Base-by-base conservation (phyloP, 2,329 filamentous ascomycete species). In the Raffaelea arxii region DNA sequence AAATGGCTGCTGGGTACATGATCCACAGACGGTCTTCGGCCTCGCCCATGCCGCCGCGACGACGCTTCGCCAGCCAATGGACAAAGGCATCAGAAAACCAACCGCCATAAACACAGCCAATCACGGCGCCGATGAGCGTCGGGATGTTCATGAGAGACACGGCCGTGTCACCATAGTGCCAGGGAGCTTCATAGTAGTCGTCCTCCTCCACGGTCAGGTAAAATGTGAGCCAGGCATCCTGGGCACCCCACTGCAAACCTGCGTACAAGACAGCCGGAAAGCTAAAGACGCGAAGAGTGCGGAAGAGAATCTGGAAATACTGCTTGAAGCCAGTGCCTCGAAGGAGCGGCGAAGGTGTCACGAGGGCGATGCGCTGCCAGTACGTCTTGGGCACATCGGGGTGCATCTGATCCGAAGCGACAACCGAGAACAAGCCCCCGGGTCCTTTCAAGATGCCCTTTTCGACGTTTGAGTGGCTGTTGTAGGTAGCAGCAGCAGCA, bases 121-220 rank as follows among this genome's bases (percentile, higher is more conserved):
- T 41, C 27, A 46, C 38, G 22, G 44, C 44, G 22, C 44, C 44
- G 22, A 46, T 46, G 27, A 46, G 44, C 3, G 44, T 46, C 10
- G 44, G 44, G 16, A 46, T 46, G 44, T 46, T 46, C 44, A 46
- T 46, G 4, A 46, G 44, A 16, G 44, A 41, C 16, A 46, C 44
- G 11, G 44, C 44, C 10, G 44, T 41, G 38, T 46, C 44, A 18
- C 44, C 27, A n/a, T 46, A 46, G 44, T 46, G 18, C 44, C 44
- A 46, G 16, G 44, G 44, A 30, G 41, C 44, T 11, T 46, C 37
- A 18, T 46, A 46, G 44, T 46, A 46, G 38, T 46, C 41, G 22
- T 46, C 44, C 38, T 46, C 44, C 38, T 46, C 25, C 11, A 46
- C 44, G 21, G 44, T 36, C 4, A 46, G 38, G 22, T 46, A 46